Conservation (phyloP, 805 yeast species). For the Candida michaelii region DNA sequence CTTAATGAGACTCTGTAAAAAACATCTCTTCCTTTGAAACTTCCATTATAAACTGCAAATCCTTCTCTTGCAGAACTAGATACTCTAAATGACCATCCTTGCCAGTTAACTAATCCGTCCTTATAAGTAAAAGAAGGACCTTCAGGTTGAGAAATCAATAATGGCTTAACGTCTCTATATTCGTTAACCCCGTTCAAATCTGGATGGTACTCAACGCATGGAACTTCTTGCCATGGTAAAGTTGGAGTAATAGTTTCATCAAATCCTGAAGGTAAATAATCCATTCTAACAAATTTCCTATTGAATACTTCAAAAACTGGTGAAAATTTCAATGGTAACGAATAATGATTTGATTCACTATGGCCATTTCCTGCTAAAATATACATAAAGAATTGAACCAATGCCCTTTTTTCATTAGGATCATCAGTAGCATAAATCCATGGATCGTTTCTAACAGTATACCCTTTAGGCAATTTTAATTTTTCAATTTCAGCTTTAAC, state of each 20-base stretch:
- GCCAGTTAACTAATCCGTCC: constrained; percentile 68
- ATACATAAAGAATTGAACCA: constrained; percentile 75
- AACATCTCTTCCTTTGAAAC: constrained; percentile 73
- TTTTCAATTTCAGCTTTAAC: constrained; percentile 66
- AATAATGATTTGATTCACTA: constrained; percentile 72
- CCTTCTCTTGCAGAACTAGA: constrained; percentile 77
- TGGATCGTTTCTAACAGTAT: constrained; percentile 63
- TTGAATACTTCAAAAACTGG: constrained; percentile 69
- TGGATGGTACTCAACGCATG: constrained; percentile 71
- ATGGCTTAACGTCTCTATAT: constrained; percentile 64
- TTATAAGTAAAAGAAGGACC: constrained; percentile 69
- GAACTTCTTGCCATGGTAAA: constrained; percentile 58
- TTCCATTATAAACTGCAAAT: constrained; percentile 67
- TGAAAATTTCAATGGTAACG: constrained; percentile 69
- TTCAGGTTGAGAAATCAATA: constrained; percentile 70
- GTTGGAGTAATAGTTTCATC: constrained; percentile 63
- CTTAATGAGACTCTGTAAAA: constrained; percentile 72
- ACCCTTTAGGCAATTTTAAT: constrained; percentile 59
- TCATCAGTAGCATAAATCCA: constrained; percentile 88
- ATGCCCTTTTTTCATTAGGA: constrained; percentile 55
- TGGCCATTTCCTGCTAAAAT: constrained; percentile 62
- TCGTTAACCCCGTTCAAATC: constrained; percentile 56
- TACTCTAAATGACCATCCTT: constrained; percentile 79
- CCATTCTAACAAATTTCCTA: constrained; percentile 65
- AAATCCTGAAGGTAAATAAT: constrained; percentile 68